These are phyloP conservation scores for Chalciporus chontae DNA, from an alignment of 768 basidiomycete genomes.

Conservation along the genomic window DNA sequence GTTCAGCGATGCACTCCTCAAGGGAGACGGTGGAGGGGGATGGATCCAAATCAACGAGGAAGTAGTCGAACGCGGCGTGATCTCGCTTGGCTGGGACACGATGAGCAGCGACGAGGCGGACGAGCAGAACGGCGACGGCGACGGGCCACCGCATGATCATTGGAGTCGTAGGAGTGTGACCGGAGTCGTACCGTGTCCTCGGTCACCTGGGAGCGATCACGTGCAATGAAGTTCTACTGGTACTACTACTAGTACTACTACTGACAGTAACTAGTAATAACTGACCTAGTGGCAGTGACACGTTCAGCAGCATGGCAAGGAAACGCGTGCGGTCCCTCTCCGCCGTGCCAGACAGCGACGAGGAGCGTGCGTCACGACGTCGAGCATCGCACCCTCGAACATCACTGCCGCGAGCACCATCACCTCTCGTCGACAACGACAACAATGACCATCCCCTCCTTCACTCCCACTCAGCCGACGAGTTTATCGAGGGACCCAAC, in stretches of 20 bases:
- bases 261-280: no score
- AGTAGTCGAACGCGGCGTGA: conserved; percentile 76
- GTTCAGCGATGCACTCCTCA: conserved; percentile 49
- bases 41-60: conserved; percentile 68
- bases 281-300: no score
- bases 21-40: conserved; percentile 49
- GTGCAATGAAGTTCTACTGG: no score
- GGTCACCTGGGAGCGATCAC: conserved; percentile 1
- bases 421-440: not conserved
- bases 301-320: conserved; percentile 15
- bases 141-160: conserved; percentile 12
- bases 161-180: not conserved
- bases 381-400: conserved; percentile 5
- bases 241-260: no score
- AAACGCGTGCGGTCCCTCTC: conserved; percentile 25
- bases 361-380: conserved; percentile 1
- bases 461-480: conserved; percentile 23
- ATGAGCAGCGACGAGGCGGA: not conserved
- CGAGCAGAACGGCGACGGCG: conserved; percentile 7
- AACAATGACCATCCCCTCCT: not conserved
- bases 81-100: conserved; percentile 35
- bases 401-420: not conserved
- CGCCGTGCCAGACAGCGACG: conserved; percentile 16
- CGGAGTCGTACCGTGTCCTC: no score
- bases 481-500: conserved; percentile 38